A percentile compares a stretch with the other conserved stretches of the same genome.
phyloP scores from a whole-genome alignment of 148 eudicot genomes.

The Salicornia ramosissima region DNA sequence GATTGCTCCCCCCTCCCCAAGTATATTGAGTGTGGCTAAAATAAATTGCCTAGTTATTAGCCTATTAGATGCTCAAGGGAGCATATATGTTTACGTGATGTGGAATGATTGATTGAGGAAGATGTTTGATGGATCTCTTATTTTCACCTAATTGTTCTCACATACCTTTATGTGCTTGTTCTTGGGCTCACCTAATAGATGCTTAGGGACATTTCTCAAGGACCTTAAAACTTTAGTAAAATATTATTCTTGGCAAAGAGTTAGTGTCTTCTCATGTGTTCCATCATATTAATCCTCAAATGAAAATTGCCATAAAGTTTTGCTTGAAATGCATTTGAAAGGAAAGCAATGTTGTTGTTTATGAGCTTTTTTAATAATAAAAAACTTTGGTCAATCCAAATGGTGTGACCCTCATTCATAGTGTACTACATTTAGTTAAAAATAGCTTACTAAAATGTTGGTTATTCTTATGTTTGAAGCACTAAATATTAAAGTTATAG shows the following conservation, averaged over 20 bases:
- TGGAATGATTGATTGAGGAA: neutral
- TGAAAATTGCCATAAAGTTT: neutral
- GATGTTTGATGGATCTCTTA: neutral
- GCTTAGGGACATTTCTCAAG: neutral
- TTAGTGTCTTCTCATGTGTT: neutral
- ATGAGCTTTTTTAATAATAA: neutral
- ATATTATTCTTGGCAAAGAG: neutral
- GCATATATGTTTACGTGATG: neutral
- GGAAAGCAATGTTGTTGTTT: neutral
- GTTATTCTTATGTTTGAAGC: no score
- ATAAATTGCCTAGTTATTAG: neutral
- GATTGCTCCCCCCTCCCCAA: no score
- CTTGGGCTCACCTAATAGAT: neutral
- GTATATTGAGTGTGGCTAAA: neutral
- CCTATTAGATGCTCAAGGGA: neutral
- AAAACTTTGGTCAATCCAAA: neutral
- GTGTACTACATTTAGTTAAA: no score
- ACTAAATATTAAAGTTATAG: no score
- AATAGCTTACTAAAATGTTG: no score
- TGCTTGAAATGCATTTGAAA: neutral
- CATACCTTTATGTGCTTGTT: neutral
- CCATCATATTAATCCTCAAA: neutral
- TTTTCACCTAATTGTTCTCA: neutral
- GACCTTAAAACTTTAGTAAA: neutral
- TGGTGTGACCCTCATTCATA: neutral